These are phyloP conservation scores for Peniophora sp. DNA, from an alignment of 1,284 basidiomycete genomes.

Conservation along the genomic window DNA sequence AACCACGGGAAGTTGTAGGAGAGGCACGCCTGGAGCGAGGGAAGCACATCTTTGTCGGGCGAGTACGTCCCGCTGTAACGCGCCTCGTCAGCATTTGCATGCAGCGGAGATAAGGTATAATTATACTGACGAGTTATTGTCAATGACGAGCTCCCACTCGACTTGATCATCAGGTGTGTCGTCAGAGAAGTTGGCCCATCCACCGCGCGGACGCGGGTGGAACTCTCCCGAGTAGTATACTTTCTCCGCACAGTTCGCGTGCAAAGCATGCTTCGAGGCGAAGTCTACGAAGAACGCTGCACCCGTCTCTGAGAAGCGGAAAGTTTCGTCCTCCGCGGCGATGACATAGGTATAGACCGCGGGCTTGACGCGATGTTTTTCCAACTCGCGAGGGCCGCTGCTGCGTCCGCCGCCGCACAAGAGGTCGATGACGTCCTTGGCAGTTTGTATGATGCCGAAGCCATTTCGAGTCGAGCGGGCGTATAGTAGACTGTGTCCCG, in stretches of 20 bases:
- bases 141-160: conserved; percentile 67
- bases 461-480: conserved; percentile 54
- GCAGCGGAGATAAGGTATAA: background rate
- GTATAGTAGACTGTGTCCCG: conserved; percentile 68
- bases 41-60: conserved; percentile 51
- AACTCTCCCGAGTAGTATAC: conserved; percentile 74
- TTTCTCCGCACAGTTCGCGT: conserved; percentile 30
- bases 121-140: conserved; percentile 53
- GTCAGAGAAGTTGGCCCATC: conserved; percentile 59
- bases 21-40: conserved; percentile 44
- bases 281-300: conserved; percentile 78
- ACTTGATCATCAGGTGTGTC: conserved; percentile 41
- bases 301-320: conserved; percentile 74
- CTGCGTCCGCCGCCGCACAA: conserved; percentile 35
- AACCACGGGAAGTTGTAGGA: conserved; percentile 68
- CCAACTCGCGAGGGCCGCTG: conserved; percentile 15
- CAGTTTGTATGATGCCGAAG: conserved; percentile 47
- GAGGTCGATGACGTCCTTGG: conserved; percentile 39
- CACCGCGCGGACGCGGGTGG: conserved; percentile 63
- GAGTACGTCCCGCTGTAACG: conserved; percentile 49
- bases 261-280: conserved; percentile 56
- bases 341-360: conserved; percentile 76
- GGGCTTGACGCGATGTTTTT: conserved; percentile 57
- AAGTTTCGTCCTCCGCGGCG: conserved; percentile 57
- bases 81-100: background rate